phyloP scores from a whole-genome alignment of 2,329 filamentous ascomycete genomes.

The Daldinia eschscholtzii region DNA sequence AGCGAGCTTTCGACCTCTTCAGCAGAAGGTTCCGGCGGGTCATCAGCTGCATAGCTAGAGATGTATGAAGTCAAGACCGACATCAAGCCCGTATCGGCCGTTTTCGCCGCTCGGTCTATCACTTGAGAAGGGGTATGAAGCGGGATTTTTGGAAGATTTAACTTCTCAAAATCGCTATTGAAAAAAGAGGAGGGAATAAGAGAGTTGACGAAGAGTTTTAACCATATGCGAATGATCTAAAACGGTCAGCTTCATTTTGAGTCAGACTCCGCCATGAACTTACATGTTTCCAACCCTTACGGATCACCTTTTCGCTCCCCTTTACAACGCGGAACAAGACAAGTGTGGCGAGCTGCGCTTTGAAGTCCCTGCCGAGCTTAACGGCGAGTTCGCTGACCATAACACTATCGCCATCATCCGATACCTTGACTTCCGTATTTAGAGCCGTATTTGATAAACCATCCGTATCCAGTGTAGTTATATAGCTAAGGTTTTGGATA shows the following conservation, averaged over 20 bases:
- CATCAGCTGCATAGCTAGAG: slow-evolving; percentile 98
- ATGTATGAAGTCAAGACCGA: slow-evolving; percentile 97
- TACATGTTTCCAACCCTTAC: slow-evolving; percentile 82
- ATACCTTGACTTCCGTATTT: slow-evolving; percentile 95
- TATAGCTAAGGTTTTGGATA: slow-evolving; percentile 87
- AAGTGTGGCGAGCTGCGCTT: slow-evolving; percentile 91
- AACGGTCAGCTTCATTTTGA: slow-evolving; percentile 54
- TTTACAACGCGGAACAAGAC: slow-evolving; percentile 95
- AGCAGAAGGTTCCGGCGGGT: slow-evolving; percentile 96
- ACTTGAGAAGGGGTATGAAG: slow-evolving; percentile 92
- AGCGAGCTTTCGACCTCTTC: slow-evolving; percentile 97
- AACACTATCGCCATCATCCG: slow-evolving; percentile 79
- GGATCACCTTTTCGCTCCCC: slow-evolving; percentile 83
- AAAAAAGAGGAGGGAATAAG: slow-evolving; percentile 88
- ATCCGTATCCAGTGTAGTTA: slow-evolving; percentile 86
- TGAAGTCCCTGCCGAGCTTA: slow-evolving; percentile 92
- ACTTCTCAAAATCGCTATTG: slow-evolving; percentile 68
- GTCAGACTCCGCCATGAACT: slow-evolving; percentile 51
- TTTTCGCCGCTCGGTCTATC: slow-evolving; percentile 85
- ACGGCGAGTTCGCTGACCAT: slow-evolving; percentile 99
- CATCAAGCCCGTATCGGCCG: slow-evolving; percentile 86
- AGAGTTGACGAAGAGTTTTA: slow-evolving; percentile 96
- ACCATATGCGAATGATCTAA: slow-evolving; percentile 88
- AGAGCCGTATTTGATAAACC: slow-evolving; percentile 83
- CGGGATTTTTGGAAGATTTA: slow-evolving; percentile 85